phyloP scores from a whole-genome alignment of 2,329 filamentous ascomycete species.

The Neofusicoccum cordaticola region DNA sequence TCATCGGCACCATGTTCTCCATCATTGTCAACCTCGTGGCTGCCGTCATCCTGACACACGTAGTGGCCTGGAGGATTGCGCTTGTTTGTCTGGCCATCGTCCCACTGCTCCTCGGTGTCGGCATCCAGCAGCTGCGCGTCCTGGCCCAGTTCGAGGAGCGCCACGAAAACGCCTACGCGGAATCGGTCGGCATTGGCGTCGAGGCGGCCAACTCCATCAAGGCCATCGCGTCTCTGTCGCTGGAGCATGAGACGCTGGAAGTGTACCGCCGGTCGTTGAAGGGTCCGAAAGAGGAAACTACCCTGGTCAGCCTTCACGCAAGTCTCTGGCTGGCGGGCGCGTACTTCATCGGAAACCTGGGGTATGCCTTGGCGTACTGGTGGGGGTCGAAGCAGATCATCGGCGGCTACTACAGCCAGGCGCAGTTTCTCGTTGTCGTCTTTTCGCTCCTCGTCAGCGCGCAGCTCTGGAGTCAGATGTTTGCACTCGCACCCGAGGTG shows the following conservation, averaged over 20 bases:
- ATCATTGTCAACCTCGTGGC: conserved; percentile 66
- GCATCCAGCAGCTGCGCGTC: conserved; percentile 65
- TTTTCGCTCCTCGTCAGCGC: conserved; percentile 70
- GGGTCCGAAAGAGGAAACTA: conserved; percentile 49
- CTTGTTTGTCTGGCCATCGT: conserved; percentile 68
- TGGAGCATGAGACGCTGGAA: conserved; percentile 49
- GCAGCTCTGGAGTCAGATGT: conserved; percentile 71
- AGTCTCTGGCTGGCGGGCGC: conserved; percentile 62
- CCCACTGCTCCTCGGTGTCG: conserved; percentile 65
- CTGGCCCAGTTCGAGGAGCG: conserved; percentile 58
- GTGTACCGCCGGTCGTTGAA: conserved; percentile 46
- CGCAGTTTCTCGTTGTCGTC: conserved; percentile 72
- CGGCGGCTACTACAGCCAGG: conserved; percentile 61
- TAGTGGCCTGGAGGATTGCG: conserved; percentile 74
- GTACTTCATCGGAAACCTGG: conserved; percentile 61
- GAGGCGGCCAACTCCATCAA: conserved; percentile 54
- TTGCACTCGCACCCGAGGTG: conserved; percentile 72
- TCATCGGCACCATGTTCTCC: conserved; percentile 67
- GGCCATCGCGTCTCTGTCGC: conserved; percentile 50
- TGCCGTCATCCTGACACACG: conserved; percentile 66
- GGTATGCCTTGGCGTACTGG: conserved; percentile 77
- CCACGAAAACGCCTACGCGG: conserved; percentile 51
- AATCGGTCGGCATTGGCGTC: conserved; percentile 50
- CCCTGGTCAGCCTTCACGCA: conserved; percentile 49
- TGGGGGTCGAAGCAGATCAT: conserved; percentile 73